Evolutionary conservation across 495 filamentous ascomycete species (phyloP).

Genomic region (Neurospora sp.): DNA sequence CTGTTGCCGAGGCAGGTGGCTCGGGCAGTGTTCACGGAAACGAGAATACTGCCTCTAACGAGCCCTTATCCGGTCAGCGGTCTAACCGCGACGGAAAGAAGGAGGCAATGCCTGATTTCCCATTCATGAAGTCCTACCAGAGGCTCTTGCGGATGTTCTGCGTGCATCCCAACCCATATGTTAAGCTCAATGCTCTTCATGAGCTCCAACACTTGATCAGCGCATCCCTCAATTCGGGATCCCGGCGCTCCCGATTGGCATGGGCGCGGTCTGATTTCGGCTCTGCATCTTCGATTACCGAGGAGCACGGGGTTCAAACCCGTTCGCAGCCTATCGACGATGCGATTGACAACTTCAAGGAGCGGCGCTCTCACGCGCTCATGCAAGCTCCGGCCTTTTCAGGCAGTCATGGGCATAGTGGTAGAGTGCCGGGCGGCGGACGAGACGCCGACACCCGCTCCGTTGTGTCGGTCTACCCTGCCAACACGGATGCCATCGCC

Average conservation of each 20-base stretch:
- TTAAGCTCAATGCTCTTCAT: conserved; percentile 73
- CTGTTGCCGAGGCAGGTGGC: conserved; percentile 20
- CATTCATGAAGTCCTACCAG: conserved; percentile 65
- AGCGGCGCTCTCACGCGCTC: conserved; percentile 51
- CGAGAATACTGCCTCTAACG: conserved; percentile 31
- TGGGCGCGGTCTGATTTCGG: conserved; percentile 28
- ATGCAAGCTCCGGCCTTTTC: conserved; percentile 24
- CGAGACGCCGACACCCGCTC: conserved; percentile 33
- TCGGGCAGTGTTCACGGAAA: conserved; percentile 20
- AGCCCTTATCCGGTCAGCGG: conserved; percentile 28
- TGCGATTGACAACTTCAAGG: conserved; percentile 57
- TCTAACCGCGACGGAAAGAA: conserved; percentile 25
- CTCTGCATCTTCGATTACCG: conserved; percentile 21
- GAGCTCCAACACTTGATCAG: conserved; percentile 76
- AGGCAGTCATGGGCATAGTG: conserved; percentile 19
- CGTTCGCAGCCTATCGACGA: conserved; percentile 46
- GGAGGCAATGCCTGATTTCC: conserved; percentile 47
- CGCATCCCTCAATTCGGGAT: conserved; percentile 54
- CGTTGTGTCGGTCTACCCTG: conserved; percentile 30
- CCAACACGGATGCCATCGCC: conserved; percentile 65
- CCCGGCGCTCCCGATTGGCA: conserved; percentile 19
- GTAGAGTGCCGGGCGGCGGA: conserved; percentile 13
- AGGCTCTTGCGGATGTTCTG: conserved; percentile 79
- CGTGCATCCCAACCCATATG: conserved; percentile 77
- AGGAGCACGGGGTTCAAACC: conserved; percentile 17